Evolutionary conservation across 202 grass and related monocot genomes (phyloP).

Genomic region (Panicum hallii): DNA sequence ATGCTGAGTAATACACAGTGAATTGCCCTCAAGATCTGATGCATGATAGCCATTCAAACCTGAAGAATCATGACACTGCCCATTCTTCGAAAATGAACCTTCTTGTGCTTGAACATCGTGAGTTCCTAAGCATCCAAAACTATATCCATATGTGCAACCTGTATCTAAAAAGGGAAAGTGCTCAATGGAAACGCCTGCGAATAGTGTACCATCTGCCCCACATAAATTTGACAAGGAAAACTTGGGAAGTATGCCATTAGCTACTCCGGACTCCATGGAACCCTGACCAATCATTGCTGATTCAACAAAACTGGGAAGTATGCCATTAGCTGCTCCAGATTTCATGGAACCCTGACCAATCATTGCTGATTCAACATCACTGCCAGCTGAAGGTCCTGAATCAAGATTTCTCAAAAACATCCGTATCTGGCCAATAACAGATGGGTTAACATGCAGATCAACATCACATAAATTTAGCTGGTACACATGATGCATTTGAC

Average conservation of each 20-base stretch:
- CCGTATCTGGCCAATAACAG: conserved; percentile 60
- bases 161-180: conserved; percentile 76
- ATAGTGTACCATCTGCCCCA: conserved; percentile 46
- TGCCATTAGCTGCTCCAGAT: conserved; percentile 35
- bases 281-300: conserved; percentile 40
- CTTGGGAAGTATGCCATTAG: conserved; percentile 47
- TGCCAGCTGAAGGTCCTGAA: conserved; percentile 45
- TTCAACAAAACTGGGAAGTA: conserved; percentile 50
- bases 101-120: conserved; percentile 49
- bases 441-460: conserved; percentile 86
- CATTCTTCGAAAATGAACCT: conserved; percentile 45
- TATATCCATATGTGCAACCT: conserved; percentile 45
- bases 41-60: conserved; percentile 41
- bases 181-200: conserved; percentile 56
- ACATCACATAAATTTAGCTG: conserved; percentile 60
- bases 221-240: conserved; percentile 70
- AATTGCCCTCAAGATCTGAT: conserved; percentile 38
- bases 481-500: conserved; percentile 58
- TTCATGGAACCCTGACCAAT: conserved; percentile 42
- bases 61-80: conserved; percentile 35
- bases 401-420: conserved; percentile 70
- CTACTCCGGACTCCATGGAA: conserved; percentile 33
- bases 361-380: conserved; percentile 41
- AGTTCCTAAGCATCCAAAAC: conserved; percentile 50
- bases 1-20: conserved; percentile 24